Evolutionary conservation across 148 eudicot species (phyloP).

Genomic region (Diospyros lotus): DNA sequence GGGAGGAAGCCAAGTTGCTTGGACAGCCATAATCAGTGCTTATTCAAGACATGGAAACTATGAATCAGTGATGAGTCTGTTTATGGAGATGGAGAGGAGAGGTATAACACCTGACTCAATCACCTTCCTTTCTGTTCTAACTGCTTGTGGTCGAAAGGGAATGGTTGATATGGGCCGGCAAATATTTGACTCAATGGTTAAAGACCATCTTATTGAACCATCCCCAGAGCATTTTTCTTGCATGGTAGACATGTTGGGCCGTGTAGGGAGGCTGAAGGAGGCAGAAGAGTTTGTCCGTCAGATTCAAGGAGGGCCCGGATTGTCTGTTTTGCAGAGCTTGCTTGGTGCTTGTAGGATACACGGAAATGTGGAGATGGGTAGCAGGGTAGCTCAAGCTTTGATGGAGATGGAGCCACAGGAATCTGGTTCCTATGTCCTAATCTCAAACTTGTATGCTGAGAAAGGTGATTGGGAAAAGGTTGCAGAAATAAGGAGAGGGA

Average conservation of each 20-base stretch:
- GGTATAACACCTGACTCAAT: slow-evolving; percentile 63
- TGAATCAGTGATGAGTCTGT: slow-evolving; percentile 60
- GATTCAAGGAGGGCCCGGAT: slow-evolving; percentile 59
- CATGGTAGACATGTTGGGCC: slow-evolving; percentile 90
- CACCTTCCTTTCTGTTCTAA: slow-evolving; percentile 70
- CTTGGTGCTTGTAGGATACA: slow-evolving; percentile 71
- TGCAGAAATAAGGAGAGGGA: slow-evolving; percentile 56
- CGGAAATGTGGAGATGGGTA: slow-evolving; percentile 69
- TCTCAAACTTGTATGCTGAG: slow-evolving; percentile 86
- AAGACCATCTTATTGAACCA: slow-evolving; percentile 49
- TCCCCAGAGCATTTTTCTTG: slow-evolving; percentile 69
- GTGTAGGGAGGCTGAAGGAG: slow-evolving; percentile 75
- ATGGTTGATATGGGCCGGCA: slow-evolving; percentile 71
- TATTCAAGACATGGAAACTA: slow-evolving; percentile 86
- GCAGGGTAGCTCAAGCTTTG: slow-evolving; percentile 43
- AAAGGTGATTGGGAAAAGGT: slow-evolving; percentile 83
- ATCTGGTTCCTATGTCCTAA: slow-evolving; percentile 76
- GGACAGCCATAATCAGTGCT: slow-evolving; percentile 94
- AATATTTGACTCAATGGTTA: slow-evolving; percentile 60
- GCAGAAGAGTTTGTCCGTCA: slow-evolving; percentile 61
- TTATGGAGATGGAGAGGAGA: slow-evolving; percentile 50
- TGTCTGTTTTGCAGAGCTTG: slow-evolving; percentile 85
- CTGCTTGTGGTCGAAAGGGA: slow-evolving; percentile 84
- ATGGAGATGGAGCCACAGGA: slow-evolving; percentile 64
- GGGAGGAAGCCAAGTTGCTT: slow-evolving; percentile 61